Percentiles rank a stretch among this genome's conserved stretches.
These are phyloP conservation scores for Brassica nigra DNA, from an alignment of 345 rosid species.

Conservation along the genomic window DNA sequence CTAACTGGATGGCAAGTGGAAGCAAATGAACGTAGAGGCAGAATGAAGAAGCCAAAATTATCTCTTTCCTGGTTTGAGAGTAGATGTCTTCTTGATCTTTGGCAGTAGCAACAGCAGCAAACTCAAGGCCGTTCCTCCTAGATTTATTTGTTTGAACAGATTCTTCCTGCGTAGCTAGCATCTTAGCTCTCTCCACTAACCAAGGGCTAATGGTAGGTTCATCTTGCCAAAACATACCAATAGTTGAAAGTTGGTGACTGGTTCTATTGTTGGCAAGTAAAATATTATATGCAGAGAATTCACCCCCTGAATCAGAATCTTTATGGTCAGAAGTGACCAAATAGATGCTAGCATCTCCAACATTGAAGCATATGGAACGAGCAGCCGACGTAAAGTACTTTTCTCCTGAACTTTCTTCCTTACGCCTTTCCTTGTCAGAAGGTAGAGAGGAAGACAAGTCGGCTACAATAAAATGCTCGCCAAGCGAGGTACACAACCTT, in stretches of 20 bases:
- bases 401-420: slow-evolving; percentile 46
- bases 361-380: slow-evolving; percentile 55
- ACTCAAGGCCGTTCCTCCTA: slow-evolving; percentile 62
- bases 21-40: slow-evolving; percentile 61
- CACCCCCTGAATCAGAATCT: slow-evolving; percentile 44
- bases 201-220: slow-evolving; percentile 59
- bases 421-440: slow-evolving; percentile 40
- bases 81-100: slow-evolving; percentile 56
- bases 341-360: slow-evolving; percentile 61
- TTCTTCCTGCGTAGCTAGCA: slow-evolving; percentile 63
- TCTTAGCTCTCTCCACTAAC: slow-evolving; percentile 77
- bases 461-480: slow-evolving; percentile 69
- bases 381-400: slow-evolving; percentile 45
- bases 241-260: slow-evolving; percentile 50
- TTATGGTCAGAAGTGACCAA: slow-evolving; percentile 53
- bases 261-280: slow-evolving; percentile 51
- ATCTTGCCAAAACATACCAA: slow-evolving; percentile 85
- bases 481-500: slow-evolving; percentile 40
- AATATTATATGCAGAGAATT: slow-evolving; percentile 55
- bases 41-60: slow-evolving; percentile 63
- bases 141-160: slow-evolving; percentile 49
- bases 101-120: slow-evolving; percentile 61
- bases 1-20: slow-evolving; percentile 49
- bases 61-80: slow-evolving; percentile 60
- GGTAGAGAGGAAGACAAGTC: slow-evolving; percentile 56